These are phyloP conservation scores for Tuber brumale DNA, from an alignment of 495 filamentous ascomycete genomes.

Conservation along the genomic window DNA sequence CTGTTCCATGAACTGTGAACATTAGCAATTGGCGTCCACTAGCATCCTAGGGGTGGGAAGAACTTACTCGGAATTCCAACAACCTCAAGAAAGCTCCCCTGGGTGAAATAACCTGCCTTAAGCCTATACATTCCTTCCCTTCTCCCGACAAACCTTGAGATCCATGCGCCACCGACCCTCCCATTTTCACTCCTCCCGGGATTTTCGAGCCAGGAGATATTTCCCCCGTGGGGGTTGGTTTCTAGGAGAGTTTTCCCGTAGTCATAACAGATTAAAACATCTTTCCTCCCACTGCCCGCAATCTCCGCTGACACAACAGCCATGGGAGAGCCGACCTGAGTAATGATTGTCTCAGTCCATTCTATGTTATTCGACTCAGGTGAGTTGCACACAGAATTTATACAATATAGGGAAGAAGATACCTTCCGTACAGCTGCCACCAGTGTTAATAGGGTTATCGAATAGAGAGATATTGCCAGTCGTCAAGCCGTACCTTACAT, in stretches of 20 bases:
- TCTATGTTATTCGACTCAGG: background rate
- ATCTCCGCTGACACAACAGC: slow-evolving; percentile 26
- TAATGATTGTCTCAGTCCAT: slow-evolving; percentile 20
- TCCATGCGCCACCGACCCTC: slow-evolving; percentile 14
- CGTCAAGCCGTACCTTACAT: slow-evolving; percentile 18
- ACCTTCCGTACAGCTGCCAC: background rate
- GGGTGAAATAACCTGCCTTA: slow-evolving; percentile 36
- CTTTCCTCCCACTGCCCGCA: slow-evolving; percentile 25
- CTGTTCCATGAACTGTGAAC: slow-evolving; percentile 17
- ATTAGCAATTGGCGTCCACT: background rate
- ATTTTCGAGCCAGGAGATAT: slow-evolving; percentile 35
- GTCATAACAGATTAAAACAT: slow-evolving; percentile 31
- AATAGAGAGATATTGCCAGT: slow-evolving; percentile 19
- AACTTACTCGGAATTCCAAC: slow-evolving; percentile 21
- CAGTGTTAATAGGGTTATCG: slow-evolving; percentile 26
- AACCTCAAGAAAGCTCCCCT: slow-evolving; percentile 26
- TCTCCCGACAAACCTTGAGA: slow-evolving; percentile 26
- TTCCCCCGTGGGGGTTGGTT: slow-evolving; percentile 16
- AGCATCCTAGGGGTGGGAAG: background rate
- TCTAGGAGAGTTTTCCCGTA: slow-evolving; percentile 14
- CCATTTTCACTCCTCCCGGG: slow-evolving; percentile 19
- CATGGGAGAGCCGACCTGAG: slow-evolving; percentile 16
- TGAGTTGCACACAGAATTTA: background rate
- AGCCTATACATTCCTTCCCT: slow-evolving; percentile 35
- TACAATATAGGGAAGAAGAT: background rate